These are phyloP conservation scores for Malania oleifera DNA, from an alignment of 164 flowering plant species.

Conservation along the genomic window DNA sequence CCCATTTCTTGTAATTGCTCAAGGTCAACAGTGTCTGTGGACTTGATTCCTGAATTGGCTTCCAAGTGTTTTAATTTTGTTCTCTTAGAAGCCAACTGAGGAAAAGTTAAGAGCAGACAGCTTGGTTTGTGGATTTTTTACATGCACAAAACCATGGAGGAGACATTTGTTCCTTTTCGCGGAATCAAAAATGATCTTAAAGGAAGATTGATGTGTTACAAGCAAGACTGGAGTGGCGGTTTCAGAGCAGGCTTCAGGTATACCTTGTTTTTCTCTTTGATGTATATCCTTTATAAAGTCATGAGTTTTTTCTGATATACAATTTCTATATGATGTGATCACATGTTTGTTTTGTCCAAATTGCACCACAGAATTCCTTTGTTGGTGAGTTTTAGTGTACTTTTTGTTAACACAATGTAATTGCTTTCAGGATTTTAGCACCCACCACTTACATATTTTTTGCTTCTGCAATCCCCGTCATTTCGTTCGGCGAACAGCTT, in stretches of 20 bases:
- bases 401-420: not conserved
- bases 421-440: conserved; percentile 76
- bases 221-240: conserved; percentile 99
- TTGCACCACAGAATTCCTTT: not conserved
- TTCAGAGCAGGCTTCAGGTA: conserved; percentile 86
- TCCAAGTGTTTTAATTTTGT: too few species aligned
- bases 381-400: not conserved
- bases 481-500: conserved; percentile 92
- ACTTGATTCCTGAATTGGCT: not conserved
- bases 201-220: conserved; percentile 85
- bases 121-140: not conserved
- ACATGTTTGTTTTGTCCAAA: conserved; percentile 10
- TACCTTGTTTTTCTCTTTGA: not conserved
- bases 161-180: conserved; percentile 86
- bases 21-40: not conserved
- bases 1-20: not conserved
- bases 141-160: conserved; percentile 57
- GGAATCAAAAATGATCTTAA: conserved; percentile 88
- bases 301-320: not conserved
- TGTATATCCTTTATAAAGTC: not conserved
- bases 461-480: conserved; percentile 95
- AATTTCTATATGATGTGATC: not conserved
- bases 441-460: conserved; percentile 95
- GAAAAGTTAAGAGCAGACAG: conserved; percentile 3
- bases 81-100: not conserved